Percentiles rank a stretch among this genome's conserved stretches.
phyloP scores from a whole-genome alignment of 768 basidiomycete genomes.

The Boletus rubroflammeus region DNA sequence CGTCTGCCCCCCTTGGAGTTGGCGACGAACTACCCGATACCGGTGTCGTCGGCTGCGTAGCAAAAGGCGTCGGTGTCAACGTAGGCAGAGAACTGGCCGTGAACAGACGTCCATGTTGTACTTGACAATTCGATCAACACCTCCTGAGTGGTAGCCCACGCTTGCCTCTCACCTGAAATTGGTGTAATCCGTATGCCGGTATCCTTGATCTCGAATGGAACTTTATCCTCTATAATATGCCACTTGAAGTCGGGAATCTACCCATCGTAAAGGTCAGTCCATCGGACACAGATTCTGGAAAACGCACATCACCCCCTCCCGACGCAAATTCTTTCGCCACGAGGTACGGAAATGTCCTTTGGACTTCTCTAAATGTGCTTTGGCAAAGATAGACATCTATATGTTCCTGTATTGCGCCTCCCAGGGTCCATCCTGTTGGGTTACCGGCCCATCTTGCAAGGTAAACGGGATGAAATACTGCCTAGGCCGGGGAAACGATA shows the following conservation, averaged over 20 bases:
- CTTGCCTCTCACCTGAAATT: slow-evolving; percentile 49
- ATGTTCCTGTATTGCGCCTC: slow-evolving; percentile 57
- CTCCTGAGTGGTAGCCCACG: not conserved
- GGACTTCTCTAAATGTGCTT: slow-evolving; percentile 62
- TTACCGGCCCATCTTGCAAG: not conserved
- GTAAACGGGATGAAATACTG: not conserved
- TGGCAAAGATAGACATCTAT: slow-evolving; percentile 74
- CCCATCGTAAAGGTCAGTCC: slow-evolving; percentile 3
- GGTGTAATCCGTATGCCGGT: slow-evolving; percentile 64
- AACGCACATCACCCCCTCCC: slow-evolving; percentile 71
- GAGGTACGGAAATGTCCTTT: slow-evolving; percentile 77
- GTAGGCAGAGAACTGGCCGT: slow-evolving; percentile 36
- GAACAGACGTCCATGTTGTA: slow-evolving; percentile 74
- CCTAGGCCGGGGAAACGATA: not conserved
- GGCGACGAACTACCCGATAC: slow-evolving; percentile 30
- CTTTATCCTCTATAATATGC: slow-evolving; percentile 72
- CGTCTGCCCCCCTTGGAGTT: slow-evolving; percentile 9
- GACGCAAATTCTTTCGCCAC: slow-evolving; percentile 71
- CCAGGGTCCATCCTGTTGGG: slow-evolving; percentile 67
- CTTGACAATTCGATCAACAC: slow-evolving; percentile 32
- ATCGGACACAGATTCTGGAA: not conserved
- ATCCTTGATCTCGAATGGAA: slow-evolving; percentile 62
- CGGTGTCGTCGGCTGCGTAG: slow-evolving; percentile 37
- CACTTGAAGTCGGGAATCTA: slow-evolving; percentile 82
- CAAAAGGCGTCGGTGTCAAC: slow-evolving; percentile 40